Conservation (phyloP, 2,329 filamentous ascomycete genomes). For the Penicillium sp. region DNA sequence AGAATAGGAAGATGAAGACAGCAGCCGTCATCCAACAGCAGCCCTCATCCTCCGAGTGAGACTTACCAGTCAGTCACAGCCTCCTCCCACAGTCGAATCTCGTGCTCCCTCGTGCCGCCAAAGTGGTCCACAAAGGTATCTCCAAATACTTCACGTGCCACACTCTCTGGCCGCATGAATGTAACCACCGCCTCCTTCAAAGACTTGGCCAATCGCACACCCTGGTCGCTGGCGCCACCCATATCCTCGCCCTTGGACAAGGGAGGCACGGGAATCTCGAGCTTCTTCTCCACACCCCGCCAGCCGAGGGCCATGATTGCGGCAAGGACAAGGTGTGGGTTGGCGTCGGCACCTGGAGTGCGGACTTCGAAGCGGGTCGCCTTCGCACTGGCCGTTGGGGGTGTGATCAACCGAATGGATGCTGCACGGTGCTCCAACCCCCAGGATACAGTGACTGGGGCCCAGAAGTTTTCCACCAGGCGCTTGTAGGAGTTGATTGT, state of each 20-base stretch:
- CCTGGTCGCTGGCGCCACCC: conserved; percentile 69
- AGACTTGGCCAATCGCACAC: conserved; percentile 77
- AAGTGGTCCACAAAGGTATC: conserved; percentile 96
- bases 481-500: conserved; percentile 98
- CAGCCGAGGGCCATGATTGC: conserved; percentile 86
- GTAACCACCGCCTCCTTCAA: conserved; percentile 79
- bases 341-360: conserved; percentile 91
- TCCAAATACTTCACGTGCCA: conserved; percentile 92
- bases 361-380: conserved; percentile 92
- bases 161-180: conserved; percentile 75
- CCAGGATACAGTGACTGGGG: conserved; percentile 96
- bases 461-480: conserved; percentile 98
- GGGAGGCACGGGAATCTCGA: conserved; percentile 78
- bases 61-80: conserved; percentile 95
- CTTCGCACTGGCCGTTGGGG: conserved; percentile 79
- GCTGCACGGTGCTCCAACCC: conserved; percentile 93
- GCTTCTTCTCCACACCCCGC: conserved; percentile 88
- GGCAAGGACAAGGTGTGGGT: conserved; percentile 82
- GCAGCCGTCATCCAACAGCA: neutral
- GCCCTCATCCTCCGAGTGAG: neutral
- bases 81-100: conserved; percentile 88
- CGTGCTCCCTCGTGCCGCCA: conserved; percentile 88
- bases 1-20: neutral
- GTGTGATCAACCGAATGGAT: conserved; percentile 84
- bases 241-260: conserved; percentile 83